Evolutionary conservation across 495 filamentous ascomycete genomes (phyloP).

Genomic region (Echria macrotheca): DNA sequence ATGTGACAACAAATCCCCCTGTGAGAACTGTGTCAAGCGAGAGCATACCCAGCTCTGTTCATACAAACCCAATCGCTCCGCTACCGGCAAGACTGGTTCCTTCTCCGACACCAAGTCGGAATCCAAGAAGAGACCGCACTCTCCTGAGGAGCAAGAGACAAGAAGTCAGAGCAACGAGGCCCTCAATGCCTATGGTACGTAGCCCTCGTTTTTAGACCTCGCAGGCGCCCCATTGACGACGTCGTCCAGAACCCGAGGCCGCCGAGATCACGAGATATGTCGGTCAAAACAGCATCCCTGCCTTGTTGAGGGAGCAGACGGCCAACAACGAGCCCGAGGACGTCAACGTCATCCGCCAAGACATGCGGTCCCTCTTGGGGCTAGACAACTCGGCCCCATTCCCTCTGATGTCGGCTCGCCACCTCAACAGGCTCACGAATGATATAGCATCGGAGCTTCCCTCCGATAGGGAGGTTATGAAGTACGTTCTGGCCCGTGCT

Average conservation of each 20-base stretch:
- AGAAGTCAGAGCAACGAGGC: constrained; percentile 36
- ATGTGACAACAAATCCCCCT: constrained; percentile 68
- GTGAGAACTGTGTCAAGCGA: constrained; percentile 68
- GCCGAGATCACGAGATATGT: constrained; percentile 60
- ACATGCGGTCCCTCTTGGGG: constrained; percentile 74
- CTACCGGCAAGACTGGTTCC: constrained; percentile 40
- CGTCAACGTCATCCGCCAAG: constrained; percentile 47
- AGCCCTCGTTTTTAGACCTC: too few relatives aligned
- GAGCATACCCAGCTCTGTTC: constrained; percentile 67
- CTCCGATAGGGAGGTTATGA: constrained; percentile 56
- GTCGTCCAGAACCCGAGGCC: constrained; percentile 52
- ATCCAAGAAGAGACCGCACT: constrained; percentile 43
- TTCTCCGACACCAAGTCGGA: constrained; percentile 22
- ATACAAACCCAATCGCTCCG: constrained; percentile 63
- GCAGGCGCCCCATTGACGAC: constrained; percentile 15
- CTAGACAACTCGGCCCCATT: constrained; percentile 83
- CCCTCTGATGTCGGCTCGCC: constrained; percentile 70
- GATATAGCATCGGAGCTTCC: constrained; percentile 65
- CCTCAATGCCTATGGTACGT: constrained; percentile 32
- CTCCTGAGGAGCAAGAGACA: constrained; percentile 34
- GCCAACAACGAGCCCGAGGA: constrained; percentile 42
- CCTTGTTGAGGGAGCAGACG: constrained; percentile 59
- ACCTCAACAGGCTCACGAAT: constrained; percentile 62
- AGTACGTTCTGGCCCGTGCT: constrained; percentile 28
- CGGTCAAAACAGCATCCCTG: constrained; percentile 60